Conservation (phyloP, 2,329 filamentous ascomycete genomes). For the Clarireedia hainanense region DNA sequence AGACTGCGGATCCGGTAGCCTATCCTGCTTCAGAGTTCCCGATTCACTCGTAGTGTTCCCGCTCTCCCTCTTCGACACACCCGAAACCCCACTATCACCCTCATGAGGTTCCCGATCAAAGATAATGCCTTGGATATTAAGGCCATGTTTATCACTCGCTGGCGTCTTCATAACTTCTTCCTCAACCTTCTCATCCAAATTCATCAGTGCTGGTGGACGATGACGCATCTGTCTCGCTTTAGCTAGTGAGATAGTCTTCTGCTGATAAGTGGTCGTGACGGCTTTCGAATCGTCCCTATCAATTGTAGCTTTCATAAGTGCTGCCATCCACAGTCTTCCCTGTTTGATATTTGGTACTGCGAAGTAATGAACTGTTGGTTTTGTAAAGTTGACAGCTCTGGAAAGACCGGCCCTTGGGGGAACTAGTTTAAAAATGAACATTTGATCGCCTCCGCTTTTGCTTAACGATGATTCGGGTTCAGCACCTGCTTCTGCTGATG, state of each 20-base stretch:
- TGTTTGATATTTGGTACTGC: constrained; percentile 85
- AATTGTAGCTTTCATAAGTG: constrained; percentile 97
- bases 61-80: constrained; percentile 23
- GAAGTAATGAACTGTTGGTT: constrained; percentile 95
- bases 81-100: constrained; percentile 29
- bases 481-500: constrained; percentile 35
- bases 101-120: constrained; percentile 26
- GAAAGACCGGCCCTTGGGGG: constrained; percentile 82
- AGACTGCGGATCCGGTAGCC: constrained; percentile 14
- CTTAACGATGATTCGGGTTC: constrained; percentile 30
- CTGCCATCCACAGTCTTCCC: constrained; percentile 95
- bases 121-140: constrained; percentile 29
- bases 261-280: constrained; percentile 88
- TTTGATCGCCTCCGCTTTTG: constrained; percentile 48
- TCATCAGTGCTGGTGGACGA: constrained; percentile 82
- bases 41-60: constrained; percentile 3
- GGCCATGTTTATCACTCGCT: constrained; percentile 25
- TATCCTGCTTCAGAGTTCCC: not conserved
- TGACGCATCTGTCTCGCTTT: constrained; percentile 86
- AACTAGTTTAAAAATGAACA: constrained; percentile 98
- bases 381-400: constrained; percentile 92
- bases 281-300: constrained; percentile 76
- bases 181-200: constrained; percentile 42
- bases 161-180: constrained; percentile 26
- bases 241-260: constrained; percentile 87